Evolutionary conservation across 176 grass and related monocot genomes (phyloP), one percentile per base, ranked within the genome.

Genomic region (Carex kokanica): DNA sequence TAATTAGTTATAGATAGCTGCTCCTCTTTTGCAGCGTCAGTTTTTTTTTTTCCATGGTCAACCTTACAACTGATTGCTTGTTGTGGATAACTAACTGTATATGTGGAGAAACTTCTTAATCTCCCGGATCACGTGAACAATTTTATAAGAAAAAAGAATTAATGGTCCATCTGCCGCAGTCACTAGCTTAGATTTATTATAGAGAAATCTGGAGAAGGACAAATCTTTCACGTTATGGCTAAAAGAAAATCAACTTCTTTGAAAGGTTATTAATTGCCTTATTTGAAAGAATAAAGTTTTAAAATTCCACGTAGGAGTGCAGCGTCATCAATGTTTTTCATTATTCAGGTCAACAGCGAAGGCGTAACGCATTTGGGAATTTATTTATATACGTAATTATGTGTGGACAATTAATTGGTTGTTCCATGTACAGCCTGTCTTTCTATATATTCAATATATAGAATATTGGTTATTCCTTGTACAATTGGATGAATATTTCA

Each of bases 211-310:
- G 73, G 13, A 16, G 24, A 17, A 8, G 24, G 17, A 29, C 49
- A 77, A 18, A 77, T 55, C 49, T 77, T 77, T 15, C 73, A 77
- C 49, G 73, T 77, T 47, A 77, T 77, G 49, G 24, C 49, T 27
- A 77, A 31, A 77, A 77, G 49, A 77, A 24, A 75, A 75, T 5
- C 17, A 21, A 21, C 47, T 29, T 6, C 21, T 75, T 75, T 75
- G 72, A 75, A 74, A 11, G 18, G 43, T 47, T 2, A 47, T 74
- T 74, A 47, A 45, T 23, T 20, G 17, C 64, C 21, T 71, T 43
- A 45, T 43, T 38, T 21, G 36, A 47, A 47, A 47, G 43, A 47
- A 47, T 0, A 43, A 71, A 71, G 32, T 43, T 71, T 49, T 73
- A 12, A 16, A 17, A 31, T 41, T 16, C 32, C 32, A 70, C 32